Conservation (phyloP, 2,329 filamentous ascomycete genomes). For the Metarhizium rileyi region DNA sequence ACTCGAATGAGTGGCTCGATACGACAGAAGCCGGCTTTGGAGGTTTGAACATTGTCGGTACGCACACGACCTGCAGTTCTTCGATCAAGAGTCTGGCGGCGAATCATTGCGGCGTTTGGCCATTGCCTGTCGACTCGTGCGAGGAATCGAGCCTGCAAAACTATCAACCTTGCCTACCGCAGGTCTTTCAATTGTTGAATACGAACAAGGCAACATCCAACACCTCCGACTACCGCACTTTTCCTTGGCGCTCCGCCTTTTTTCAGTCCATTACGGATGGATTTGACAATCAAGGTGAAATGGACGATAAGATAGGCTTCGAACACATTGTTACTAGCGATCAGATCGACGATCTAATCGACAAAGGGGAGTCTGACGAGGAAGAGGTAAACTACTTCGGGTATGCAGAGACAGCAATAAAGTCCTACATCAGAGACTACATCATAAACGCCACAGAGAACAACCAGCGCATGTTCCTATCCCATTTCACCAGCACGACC, state of each 20-base stretch:
- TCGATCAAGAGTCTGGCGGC: slow-evolving; percentile 33
- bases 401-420: slow-evolving; percentile 19
- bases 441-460: slow-evolving; percentile 18
- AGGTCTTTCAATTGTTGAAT: slow-evolving; percentile 23
- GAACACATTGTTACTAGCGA: not conserved
- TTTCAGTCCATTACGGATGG: slow-evolving; percentile 20
- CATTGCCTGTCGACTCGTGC: slow-evolving; percentile 32
- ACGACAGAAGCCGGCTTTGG: slow-evolving; percentile 19
- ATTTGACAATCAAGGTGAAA: slow-evolving; percentile 16
- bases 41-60: slow-evolving; percentile 29
- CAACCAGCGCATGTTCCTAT: slow-evolving; percentile 21
- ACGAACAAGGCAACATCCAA: not conserved
- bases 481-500: slow-evolving; percentile 24
- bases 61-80: slow-evolving; percentile 30
- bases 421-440: slow-evolving; percentile 21
- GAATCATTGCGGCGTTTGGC: slow-evolving; percentile 30
- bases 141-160: slow-evolving; percentile 29
- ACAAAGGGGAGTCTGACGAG: slow-evolving; percentile 14
- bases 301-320: not conserved
- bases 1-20: slow-evolving; percentile 22
- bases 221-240: not conserved
- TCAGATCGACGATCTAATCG: slow-evolving; percentile 10
- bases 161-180: slow-evolving; percentile 35
- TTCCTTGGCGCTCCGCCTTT: slow-evolving; percentile 19
- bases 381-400: slow-evolving; percentile 25